Base-by-base conservation (phyloP, 2,329 filamentous ascomycete genomes). In the Stemphylium lycopersici region DNA sequence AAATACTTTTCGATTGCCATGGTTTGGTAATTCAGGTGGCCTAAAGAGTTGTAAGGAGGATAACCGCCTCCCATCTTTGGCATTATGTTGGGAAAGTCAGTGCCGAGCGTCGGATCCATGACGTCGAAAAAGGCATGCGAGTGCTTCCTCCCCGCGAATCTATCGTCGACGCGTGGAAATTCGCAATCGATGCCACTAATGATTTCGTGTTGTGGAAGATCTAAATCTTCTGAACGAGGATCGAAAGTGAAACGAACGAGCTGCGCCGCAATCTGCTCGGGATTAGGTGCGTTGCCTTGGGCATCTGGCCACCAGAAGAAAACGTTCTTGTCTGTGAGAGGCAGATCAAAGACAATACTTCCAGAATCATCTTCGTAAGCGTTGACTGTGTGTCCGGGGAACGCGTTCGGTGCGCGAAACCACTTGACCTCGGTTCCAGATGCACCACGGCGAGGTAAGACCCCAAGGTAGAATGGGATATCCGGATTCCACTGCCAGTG, bases 41-140 rank as follows among this genome's bases (percentile, higher is more conserved):
- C 79, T 8, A 83, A 64, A 12, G 75, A 72, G 55, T 83, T 82
- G 62, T 81, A 83, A 4, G 80, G 64, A 3, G 58, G 52, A n/a
- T 58, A 34, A 0, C 59, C 59, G 7, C 74, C 73, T 1, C 74
- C 75, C 31, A 72, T 51, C 13, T 55, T 48, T 0, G 71, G 67
- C 4, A 34, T 57, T 8, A 75, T 70, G 2, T 55, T 48, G 0
- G 50, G 6, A 37, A 72, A 73, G 37, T 75, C 66, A 1, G 69
- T 76, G 0, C 39, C 48, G 6, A 79, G 75, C 0, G 71, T 71
- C 1, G 78, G 55, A 0, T 80, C 77, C 58, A 80, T 81, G 38
- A 75, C 67, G 10, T 75, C 69, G 47, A 81, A 77, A 63, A 80
- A 77, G 7, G 72, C 55, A 18, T 63, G 60, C 12, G 67, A 52